A percentile compares a stretch with the other conserved stretches of the same genome.
Conservation (phyloP, 129 eudicot species). For the Calendula officinalis region DNA sequence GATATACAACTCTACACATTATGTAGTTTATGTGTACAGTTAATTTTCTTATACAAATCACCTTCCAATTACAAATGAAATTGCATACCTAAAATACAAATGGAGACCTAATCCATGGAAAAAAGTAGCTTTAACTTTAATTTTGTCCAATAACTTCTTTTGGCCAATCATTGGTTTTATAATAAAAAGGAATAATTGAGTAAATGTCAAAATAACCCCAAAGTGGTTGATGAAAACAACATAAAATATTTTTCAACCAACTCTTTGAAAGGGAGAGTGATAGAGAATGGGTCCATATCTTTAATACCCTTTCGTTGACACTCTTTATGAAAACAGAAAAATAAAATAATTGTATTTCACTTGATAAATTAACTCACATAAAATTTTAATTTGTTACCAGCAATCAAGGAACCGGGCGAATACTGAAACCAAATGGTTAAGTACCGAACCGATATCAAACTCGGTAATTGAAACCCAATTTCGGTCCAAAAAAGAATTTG, state of each 20-base stretch:
- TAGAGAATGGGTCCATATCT: conserved; percentile 30
- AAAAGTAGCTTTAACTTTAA: conserved; percentile 16
- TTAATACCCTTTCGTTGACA: not conserved
- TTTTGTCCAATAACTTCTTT: conserved; percentile 35
- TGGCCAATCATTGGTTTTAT: conserved; percentile 51
- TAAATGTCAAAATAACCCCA: conserved; percentile 37
- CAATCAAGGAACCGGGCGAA: too few relatives aligned
- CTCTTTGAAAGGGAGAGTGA: conserved; percentile 21
- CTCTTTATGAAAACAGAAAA: not conserved
- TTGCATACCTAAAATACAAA: conserved; percentile 7
- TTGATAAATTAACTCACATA: not conserved
- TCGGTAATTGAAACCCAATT: too few relatives aligned
- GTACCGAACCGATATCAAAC: too few relatives aligned
- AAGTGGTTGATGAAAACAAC: conserved; percentile 43
- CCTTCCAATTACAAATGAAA: too few relatives aligned
- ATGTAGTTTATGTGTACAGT: too few relatives aligned
- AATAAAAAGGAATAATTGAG: conserved; percentile 34
- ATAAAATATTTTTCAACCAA: conserved; percentile 33
- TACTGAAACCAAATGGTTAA: too few relatives aligned
- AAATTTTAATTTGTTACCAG: too few relatives aligned
- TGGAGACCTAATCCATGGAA: conserved; percentile 46
- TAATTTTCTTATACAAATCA: too few relatives aligned
- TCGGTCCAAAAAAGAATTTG: too few relatives aligned
- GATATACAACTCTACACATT: too few relatives aligned
- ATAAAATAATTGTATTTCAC: not conserved